phyloP scores from a whole-genome alignment of 495 filamentous ascomycete genomes.

The Glarea lozoyensis region DNA sequence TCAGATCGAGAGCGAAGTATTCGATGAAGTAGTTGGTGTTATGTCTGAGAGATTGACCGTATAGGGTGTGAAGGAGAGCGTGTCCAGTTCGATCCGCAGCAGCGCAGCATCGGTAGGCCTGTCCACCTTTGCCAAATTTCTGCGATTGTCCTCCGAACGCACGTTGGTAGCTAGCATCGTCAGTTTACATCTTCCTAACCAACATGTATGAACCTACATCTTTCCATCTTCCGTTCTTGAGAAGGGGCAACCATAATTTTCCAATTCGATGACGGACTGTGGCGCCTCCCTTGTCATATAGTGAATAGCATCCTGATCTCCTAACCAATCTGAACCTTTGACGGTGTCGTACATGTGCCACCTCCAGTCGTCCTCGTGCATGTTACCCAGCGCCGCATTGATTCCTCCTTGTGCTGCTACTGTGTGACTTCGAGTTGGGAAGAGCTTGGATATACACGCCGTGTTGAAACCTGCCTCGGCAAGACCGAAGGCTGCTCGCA shows the following conservation, averaged over 20 bases:
- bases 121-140: conserved; percentile 90
- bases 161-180: conserved; percentile 65
- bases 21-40: conserved; percentile 99
- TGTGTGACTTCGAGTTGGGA: conserved; percentile 91
- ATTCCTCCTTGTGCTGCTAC: conserved; percentile 92
- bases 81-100: conserved; percentile 94
- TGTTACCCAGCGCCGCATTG: conserved; percentile 92
- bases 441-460: conserved; percentile 96
- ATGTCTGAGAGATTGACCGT: conserved; percentile 92
- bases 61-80: conserved; percentile 92
- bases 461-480: conserved; percentile 98
- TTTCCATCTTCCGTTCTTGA: conserved; percentile 94
- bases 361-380: conserved; percentile 87
- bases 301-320: conserved; percentile 97
- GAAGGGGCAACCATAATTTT: conserved; percentile 97
- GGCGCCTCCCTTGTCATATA: conserved; percentile 98
- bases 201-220: conserved; percentile 38
- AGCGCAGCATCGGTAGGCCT: conserved; percentile 93
- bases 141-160: conserved; percentile 96
- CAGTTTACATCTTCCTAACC: conserved; percentile 7
- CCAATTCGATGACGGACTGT: conserved; percentile 82
- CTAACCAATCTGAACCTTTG: conserved; percentile 97
- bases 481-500: conserved; percentile 91
- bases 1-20: conserved; percentile 90
- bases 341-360: conserved; percentile 99